Evolutionary conservation across 2,329 filamentous ascomycete species (phyloP), one percentile per base, ranked within the genome.

Genomic region (Epichloe festucae): DNA sequence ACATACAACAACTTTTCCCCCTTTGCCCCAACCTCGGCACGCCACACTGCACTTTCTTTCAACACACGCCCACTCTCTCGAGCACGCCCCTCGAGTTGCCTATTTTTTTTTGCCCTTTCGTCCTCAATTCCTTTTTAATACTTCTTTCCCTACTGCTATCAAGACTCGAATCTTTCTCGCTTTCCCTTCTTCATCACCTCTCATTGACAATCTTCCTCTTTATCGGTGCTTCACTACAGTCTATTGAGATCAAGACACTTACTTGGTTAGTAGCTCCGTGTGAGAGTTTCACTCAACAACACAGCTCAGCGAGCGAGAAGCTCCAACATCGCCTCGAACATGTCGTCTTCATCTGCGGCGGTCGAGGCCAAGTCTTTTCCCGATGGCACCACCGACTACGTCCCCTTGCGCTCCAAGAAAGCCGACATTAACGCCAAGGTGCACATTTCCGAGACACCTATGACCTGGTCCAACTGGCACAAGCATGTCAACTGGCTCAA

Each of bases 401-500:
- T 75, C 60, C 75, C 75, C 54, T 66, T 74, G 46, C 73, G 74
- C 47, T 62, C 60, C 51, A 54, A 55, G 34, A 73, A 70, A 63
- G 69, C 70, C 58, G 78, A 82, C 54, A 43, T 66, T 53, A 73
- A 84, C 74, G 5, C 46, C 36, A 95, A 94, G 73, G 78, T 84
- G 63, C 89, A 95, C 70, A 93, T 95, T 70, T 82, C 87, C 57
- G 89, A 94, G 57, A 79, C 80, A 56, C 85, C 86, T 53, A 84
- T 94, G 60, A 95, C 87, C 54, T 77, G 75, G 69, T 73, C 76
- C 62, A 95, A 95, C 74, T 93, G 87, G 87, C 83, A 89, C 72
- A 85, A 90, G 73, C 89, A 95, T 66, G 78, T 95, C 74, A 89
- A 95, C 77, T 95, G 89, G 89, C 77, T 95, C 59, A 95, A 95